phyloP scores from a whole-genome alignment of 78 protist genomes.

The Dictyostelium discoideum region DNA sequence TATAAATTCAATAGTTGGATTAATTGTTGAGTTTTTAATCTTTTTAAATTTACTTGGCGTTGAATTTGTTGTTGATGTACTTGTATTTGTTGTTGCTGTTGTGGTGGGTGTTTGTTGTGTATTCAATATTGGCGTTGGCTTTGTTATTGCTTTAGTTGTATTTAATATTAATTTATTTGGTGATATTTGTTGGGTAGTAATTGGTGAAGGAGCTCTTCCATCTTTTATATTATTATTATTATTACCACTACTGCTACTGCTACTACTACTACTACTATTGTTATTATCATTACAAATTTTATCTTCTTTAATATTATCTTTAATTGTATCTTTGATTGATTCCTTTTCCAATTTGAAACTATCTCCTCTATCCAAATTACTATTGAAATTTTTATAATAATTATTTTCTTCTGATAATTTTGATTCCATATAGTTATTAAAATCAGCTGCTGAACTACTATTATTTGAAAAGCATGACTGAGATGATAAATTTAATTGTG shows the following conservation, averaged over 20 bases:
- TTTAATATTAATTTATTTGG: not conserved
- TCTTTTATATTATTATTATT: not conserved
- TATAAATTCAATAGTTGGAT: not conserved
- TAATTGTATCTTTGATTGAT: not conserved
- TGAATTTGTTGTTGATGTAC: too few relatives aligned
- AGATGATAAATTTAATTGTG: conserved; percentile 14
- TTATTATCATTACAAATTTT: not conserved
- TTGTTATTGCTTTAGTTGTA: not conserved
- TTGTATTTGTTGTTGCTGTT: not conserved
- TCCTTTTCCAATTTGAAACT: not conserved
- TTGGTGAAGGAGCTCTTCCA: not conserved
- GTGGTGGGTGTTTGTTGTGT: not conserved
- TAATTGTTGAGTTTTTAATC: not conserved
- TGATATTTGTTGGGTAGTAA: not conserved
- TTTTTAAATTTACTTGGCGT: not conserved
- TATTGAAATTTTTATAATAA: conserved; percentile 15
- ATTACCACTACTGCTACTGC: not conserved
- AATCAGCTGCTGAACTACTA: conserved; percentile 18
- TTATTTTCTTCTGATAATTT: conserved; percentile 7
- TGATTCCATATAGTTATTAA: not conserved
- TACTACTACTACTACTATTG: not conserved
- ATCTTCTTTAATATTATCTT: conserved; percentile 8
- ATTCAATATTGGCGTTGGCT: not conserved
- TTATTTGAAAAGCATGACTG: conserved; percentile 23
- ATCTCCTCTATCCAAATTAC: not conserved